Percentiles rank a stretch among this genome's conserved stretches.
These are phyloP conservation scores for Nicotiana paniculata DNA, from an alignment of 257 asterid species.

Conservation along the genomic window DNA sequence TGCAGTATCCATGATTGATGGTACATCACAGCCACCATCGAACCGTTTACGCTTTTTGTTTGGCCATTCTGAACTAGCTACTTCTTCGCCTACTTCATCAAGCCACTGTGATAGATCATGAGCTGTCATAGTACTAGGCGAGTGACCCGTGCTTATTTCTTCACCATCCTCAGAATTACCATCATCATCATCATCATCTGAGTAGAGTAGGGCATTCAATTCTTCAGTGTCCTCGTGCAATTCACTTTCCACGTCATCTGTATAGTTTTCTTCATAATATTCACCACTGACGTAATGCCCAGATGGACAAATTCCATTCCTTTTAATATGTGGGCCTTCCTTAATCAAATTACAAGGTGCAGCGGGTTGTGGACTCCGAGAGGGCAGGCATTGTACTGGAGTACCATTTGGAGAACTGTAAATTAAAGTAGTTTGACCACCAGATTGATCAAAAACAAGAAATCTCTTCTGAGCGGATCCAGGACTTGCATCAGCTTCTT, in stretches of 20 bases:
- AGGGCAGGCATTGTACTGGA: constrained; percentile 29
- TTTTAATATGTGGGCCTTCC: constrained; percentile 19
- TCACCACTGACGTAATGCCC: constrained; percentile 18
- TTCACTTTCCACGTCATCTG: constrained; percentile 36
- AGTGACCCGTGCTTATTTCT: constrained; percentile 79
- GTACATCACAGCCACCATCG: constrained; percentile 26
- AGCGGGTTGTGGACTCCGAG: constrained; percentile 26
- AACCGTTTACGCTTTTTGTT: constrained; percentile 46
- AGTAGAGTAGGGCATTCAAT: constrained; percentile 70
- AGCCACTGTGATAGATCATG: constrained; percentile 23
- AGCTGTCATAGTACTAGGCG: constrained; percentile 71
- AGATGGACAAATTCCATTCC: constrained; percentile 11
- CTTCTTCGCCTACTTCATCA: constrained; percentile 58
- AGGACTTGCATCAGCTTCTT: constrained; percentile 10
- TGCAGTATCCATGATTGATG: constrained; percentile 11
- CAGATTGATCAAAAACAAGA: constrained; percentile 81
- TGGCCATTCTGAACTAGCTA: constrained; percentile 48
- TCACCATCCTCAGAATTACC: constrained; percentile 55
- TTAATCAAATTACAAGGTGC: constrained; percentile 20
- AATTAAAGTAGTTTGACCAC: constrained; percentile 57
- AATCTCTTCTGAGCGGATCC: constrained; percentile 39
- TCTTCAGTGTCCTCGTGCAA: constrained; percentile 87
- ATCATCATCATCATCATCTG: constrained; percentile 43
- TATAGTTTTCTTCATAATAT: constrained; percentile 26
- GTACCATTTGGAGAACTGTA: constrained; percentile 41